A percentile compares a stretch with the other conserved stretches of the same genome.
These are phyloP conservation scores for Zymoseptoria ardabiliae DNA, from an alignment of 2,329 filamentous ascomycete genomes.

Conservation along the genomic window DNA sequence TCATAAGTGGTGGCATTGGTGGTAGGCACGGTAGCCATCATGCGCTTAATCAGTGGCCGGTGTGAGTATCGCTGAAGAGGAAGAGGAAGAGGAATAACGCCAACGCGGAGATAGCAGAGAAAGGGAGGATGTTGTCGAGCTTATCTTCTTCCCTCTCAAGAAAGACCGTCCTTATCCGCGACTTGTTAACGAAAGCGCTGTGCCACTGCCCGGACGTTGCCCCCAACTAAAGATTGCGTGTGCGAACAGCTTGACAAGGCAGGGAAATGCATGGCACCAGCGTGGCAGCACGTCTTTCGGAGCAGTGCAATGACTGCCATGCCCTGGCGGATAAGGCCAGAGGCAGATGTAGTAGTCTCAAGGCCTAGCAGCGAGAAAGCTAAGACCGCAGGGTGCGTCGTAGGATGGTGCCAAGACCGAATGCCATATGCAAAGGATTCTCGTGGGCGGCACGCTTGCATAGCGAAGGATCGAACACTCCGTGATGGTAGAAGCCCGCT, in stretches of 20 bases:
- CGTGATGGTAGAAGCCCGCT: not conserved
- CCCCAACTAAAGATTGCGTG: not conserved
- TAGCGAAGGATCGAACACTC: not conserved
- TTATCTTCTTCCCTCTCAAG: not conserved
- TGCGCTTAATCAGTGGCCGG: not conserved
- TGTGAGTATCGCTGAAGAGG: not conserved
- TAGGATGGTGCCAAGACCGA: not conserved
- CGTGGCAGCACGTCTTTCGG: not conserved
- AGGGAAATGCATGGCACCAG: not conserved
- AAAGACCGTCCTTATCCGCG: not conserved
- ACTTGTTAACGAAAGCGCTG: not conserved
- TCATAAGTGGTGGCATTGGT: conserved; percentile 2
- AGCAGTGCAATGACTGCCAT: not conserved
- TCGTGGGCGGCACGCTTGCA: not conserved
- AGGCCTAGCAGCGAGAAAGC: not conserved
- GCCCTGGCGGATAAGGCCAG: not conserved
- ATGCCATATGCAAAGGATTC: not conserved
- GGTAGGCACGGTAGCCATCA: not conserved
- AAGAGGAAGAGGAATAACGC: not conserved
- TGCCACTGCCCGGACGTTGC: not conserved
- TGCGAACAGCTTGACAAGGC: not conserved
- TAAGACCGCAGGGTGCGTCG: not conserved
- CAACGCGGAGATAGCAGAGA: not conserved
- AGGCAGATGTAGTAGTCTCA: not conserved
- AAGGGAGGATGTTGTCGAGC: not conserved